Evolutionary conservation across 139 green algal species (phyloP), one percentile per base, ranked within the genome.

Genomic region (Chlorella vulgaris): DNA sequence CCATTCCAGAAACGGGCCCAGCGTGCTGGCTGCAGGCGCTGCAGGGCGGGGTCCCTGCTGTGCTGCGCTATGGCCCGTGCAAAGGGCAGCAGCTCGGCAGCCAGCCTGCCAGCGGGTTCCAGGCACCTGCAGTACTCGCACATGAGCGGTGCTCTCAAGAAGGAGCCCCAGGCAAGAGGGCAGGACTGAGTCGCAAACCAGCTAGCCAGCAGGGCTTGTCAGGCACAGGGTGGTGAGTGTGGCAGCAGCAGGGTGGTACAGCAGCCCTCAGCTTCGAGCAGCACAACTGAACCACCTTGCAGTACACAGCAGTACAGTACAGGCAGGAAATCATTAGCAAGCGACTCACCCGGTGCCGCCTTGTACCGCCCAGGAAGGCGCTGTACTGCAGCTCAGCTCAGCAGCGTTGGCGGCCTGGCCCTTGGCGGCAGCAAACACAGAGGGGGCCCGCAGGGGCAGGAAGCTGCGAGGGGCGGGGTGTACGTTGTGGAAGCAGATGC

Each of bases 401-500:
- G 21, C 51, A 22, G 26, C 24, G 66, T 92, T 92, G 24, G 76
- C 55, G 0, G 31, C 36, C 15, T 29, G 51, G 15, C 63, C 84
- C 4, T 43, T 53, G 68, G 78, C 60, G 29, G 62, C 76, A 2
- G 71, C 47, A 36, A 77, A 83, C 42, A 69, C 33, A 4, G 74
- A n/a, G 7, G 86, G 84, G 10, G 70, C 79, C 39, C 60, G 68
- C 26, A 92, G 69, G 1, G 86, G 76, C 40, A 87, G 78, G n/a
- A 74, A 92, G 29, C 82, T 63, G 24, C 84, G 76, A 18, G 90
- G 83, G 19, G 88, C 89, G 36, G 88, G 91, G 67, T 91, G 85
- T 21, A 55, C 53, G 36, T 91, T 91, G 47, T 71, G 66, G 28
- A 88, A 94, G 65, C 91, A 84, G 33, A 93, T 43, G 13, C 92